A percentile compares a stretch with the other conserved stretches of the same genome.
Evolutionary conservation across 768 basidiomycete species (phyloP).

Genomic region (Phanerochaete sordida): DNA sequence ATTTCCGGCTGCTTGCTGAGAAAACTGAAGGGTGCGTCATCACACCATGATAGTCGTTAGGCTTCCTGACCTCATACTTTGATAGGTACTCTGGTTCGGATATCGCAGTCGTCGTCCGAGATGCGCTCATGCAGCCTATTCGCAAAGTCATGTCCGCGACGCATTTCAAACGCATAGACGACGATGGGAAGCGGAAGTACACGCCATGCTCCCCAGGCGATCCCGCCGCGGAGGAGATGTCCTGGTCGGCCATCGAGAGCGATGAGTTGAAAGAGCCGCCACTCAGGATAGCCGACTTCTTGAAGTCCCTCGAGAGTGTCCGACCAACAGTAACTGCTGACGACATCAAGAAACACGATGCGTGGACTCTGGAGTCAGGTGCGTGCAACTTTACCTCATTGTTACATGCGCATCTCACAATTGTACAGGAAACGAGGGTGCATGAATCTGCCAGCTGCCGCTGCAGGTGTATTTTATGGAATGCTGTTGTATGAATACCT

Average conservation of each 20-base stretch:
- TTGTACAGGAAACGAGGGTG: slow-evolving; percentile 23
- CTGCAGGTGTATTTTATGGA: slow-evolving; percentile 12
- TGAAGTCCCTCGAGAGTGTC: slow-evolving; percentile 73
- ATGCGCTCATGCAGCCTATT: slow-evolving; percentile 98
- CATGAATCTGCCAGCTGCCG: slow-evolving; percentile 6
- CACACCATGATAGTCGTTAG: too few species aligned
- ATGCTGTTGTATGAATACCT: slow-evolving; percentile 14
- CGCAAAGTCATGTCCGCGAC: slow-evolving; percentile 94
- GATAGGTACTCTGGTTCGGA: slow-evolving; percentile 94
- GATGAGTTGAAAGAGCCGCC: slow-evolving; percentile 91
- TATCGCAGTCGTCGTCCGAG: slow-evolving; percentile 90
- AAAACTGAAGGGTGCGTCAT: slow-evolving; percentile 73
- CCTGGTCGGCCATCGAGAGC: slow-evolving; percentile 84
- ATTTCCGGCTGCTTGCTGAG: slow-evolving; percentile 79
- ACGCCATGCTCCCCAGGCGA: slow-evolving; percentile 98
- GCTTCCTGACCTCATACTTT: too few species aligned
- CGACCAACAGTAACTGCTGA: slow-evolving; percentile 86
- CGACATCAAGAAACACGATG: slow-evolving; percentile 81
- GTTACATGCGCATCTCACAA: not conserved
- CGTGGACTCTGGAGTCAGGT: slow-evolving; percentile 87
- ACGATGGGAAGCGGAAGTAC: slow-evolving; percentile 50
- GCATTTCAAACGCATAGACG: slow-evolving; percentile 75
- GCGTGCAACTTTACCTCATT: not conserved
- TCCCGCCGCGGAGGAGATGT: slow-evolving; percentile 76
- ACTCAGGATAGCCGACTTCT: slow-evolving; percentile 72